Base-by-base conservation (phyloP, 2,329 filamentous ascomycete genomes). In the Leptodontidium sp. region DNA sequence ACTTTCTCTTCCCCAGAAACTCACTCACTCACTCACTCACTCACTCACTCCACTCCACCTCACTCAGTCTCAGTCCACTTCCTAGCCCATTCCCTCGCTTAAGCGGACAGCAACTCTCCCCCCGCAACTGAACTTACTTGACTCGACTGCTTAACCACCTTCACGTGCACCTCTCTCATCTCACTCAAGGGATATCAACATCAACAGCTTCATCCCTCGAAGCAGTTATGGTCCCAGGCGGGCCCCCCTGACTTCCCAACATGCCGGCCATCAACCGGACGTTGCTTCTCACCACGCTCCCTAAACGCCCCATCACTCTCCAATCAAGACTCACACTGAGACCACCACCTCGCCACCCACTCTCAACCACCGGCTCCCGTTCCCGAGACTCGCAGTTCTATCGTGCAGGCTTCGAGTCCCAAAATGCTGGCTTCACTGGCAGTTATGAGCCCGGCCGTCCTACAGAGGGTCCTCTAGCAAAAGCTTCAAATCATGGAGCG, bases 371-470 rank as follows among this genome's bases (percentile, higher is more conserved):
- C 29, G 57, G 55, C 47, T 68, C 21, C 64, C 64, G 61, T 50
- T 57, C 59, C 52, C 66, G 64, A 68, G 70, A 73, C 21, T 69
- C 74, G 14, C 69, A 71, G 29, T 76, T 71, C 38, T 71, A 84
- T 72, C 85, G 87, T 49, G 87, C 87, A 9, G 88, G 91, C 79
- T 91, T 91, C 66, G 64, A 72, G n/a, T 61, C 67, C 72, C 84
- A 85, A 67, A 86, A 52, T 32, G 69, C 67, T 38, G 69, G 84
- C 64, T 91, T 85, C 77, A 88, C 87, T 9, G 84, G 85, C 53
- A 84, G 83, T 71, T 91, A 91, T 80, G 89, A 91, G 75, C 81
- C 89, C 6, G 86, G 85, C 6, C 80, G 84, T 63, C 88, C 88
- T 2, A 91, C 88, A 17, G 81, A 84, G 32, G 90, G 90, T 0